phyloP scores from a whole-genome alignment of 768 basidiomycete genomes.

The Porpolomopsis calyptriformis region DNA sequence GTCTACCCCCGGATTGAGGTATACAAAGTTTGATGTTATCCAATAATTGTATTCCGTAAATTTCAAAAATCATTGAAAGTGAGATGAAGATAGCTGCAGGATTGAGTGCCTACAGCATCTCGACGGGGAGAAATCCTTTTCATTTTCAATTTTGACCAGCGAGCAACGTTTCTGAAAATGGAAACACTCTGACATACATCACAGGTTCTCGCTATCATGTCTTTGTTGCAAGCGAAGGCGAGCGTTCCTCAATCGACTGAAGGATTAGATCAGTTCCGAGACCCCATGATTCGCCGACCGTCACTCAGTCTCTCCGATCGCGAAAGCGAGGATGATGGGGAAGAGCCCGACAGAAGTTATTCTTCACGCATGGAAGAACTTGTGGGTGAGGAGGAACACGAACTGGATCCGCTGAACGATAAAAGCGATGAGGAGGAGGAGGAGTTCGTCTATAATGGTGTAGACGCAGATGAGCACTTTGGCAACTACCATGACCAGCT shows the following conservation, averaged over 20 bases:
- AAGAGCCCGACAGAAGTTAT: conserved; percentile 42
- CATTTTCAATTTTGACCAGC: too few species aligned
- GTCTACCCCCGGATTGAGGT: too few species aligned
- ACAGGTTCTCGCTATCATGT: too few species aligned
- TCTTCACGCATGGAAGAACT: conserved; percentile 61
- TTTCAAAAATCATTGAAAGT: too few species aligned
- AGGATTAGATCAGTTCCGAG: conserved; percentile 13
- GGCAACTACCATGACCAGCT: conserved; percentile 58
- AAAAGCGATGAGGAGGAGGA: conserved; percentile 47
- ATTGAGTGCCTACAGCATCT: too few species aligned
- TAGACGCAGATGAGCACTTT: conserved; percentile 42
- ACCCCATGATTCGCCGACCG: conserved; percentile 16
- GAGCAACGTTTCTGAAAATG: too few species aligned
- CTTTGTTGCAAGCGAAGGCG: not conserved
- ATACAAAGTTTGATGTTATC: too few species aligned
- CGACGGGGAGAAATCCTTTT: too few species aligned
- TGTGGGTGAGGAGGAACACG: conserved; percentile 36
- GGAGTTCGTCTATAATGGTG: conserved; percentile 63
- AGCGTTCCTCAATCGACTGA: not conserved
- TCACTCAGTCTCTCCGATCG: conserved; percentile 8
- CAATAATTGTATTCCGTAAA: too few species aligned
- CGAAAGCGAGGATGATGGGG: conserved; percentile 33
- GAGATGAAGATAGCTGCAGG: too few species aligned
- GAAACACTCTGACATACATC: too few species aligned
- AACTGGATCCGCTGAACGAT: conserved; percentile 21